Base-by-base conservation (phyloP, 2,329 filamentous ascomycete genomes). In the Aspergillus sojae region DNA sequence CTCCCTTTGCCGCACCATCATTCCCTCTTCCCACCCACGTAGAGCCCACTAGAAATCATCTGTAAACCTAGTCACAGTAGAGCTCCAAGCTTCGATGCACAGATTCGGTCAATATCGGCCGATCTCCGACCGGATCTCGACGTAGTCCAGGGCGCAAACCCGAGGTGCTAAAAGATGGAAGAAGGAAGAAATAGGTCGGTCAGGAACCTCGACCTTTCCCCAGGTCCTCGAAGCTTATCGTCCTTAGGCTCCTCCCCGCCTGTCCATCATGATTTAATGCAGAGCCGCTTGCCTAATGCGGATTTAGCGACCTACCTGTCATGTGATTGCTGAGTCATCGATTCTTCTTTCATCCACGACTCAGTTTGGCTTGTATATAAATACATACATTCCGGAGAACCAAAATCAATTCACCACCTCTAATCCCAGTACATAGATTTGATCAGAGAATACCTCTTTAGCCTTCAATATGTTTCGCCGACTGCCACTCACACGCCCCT, bases 221-320 rank as follows among this genome's bases (percentile, higher is more conserved):
- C 60, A 60, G 61, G 46, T 63, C 66, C 65, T 70, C 68, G 62
- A 75, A 75, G 72, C 72, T 75, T 74, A 75, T 74, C 70, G 68
- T 57, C 69, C 57, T 73, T 75, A 70, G 68, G 67, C 67, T 75
- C 69, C 64, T 66, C 70, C 71, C 71, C 68, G 69, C 68, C 60
- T 67, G 63, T 70, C 63, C 62, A 60, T 65, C 60, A 41, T 65
- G 64, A 62, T 67, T 67, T 46, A 60, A 58, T 55, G 55, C 62
- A 54, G 61, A 65, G 63, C 65, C 62, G 60, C 54, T 64, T 48
- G 59, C 45, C 67, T 65, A 66, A 66, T 65, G 66, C 48, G 28
- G 48, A 9, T 21, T 50, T 30, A 46, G 36, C 28, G 48, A 32
- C 26, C 3, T n/a, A 0, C 11, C 16, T 16, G 61, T 70, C 69